phyloP scores from a whole-genome alignment of 768 basidiomycete genomes.

The Boletus pseudo-olivaceus region DNA sequence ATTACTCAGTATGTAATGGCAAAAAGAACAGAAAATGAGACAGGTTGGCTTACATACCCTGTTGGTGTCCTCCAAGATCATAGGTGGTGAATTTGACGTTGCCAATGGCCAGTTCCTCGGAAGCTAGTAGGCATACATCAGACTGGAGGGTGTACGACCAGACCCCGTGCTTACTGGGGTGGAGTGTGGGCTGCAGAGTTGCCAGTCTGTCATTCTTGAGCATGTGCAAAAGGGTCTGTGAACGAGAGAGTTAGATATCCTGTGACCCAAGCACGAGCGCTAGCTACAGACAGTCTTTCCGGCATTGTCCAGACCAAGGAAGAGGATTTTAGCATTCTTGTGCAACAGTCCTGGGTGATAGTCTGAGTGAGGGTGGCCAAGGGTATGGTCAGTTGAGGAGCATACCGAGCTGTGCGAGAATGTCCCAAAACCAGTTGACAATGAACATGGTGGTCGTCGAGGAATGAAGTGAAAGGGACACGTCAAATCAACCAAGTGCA shows the following conservation, averaged over 20 bases:
- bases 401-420: conserved; percentile 89
- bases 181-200: conserved; percentile 95
- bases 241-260: conserved; percentile 3
- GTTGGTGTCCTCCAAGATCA: conserved; percentile 96
- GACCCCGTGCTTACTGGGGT: conserved; percentile 73
- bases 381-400: conserved; percentile 1
- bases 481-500: conserved; percentile 11
- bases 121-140: conserved; percentile 52
- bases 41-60: conserved; percentile 51
- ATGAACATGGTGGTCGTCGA: conserved; percentile 62
- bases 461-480: conserved; percentile 18
- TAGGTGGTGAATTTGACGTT: conserved; percentile 99
- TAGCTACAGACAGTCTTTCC: conserved; percentile 83
- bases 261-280: not conserved
- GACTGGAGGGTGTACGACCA: not conserved
- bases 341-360: conserved; percentile 69
- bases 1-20: not conserved
- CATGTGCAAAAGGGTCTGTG: conserved; percentile 94
- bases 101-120: conserved; percentile 97
- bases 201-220: conserved; percentile 98
- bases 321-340: conserved; percentile 99
- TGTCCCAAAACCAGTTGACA: conserved; percentile 95
- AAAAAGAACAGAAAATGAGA: not conserved
- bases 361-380: not conserved
- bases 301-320: conserved; percentile 98